These are phyloP conservation scores for Termitomyces bulborhizus DNA, from an alignment of 768 basidiomycete species.

Conservation along the genomic window DNA sequence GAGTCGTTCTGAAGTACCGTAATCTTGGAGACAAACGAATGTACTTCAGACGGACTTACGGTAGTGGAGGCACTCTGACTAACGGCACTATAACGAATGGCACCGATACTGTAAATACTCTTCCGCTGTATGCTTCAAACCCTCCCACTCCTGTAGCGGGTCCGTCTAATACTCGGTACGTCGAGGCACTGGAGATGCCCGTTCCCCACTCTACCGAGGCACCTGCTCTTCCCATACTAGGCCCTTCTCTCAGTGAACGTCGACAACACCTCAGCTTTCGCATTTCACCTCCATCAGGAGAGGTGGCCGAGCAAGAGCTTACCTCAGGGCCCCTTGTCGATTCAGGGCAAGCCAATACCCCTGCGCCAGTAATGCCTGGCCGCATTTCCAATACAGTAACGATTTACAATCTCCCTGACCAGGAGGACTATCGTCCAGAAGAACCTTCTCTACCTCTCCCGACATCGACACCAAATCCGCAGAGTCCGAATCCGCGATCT, in stretches of 20 bases:
- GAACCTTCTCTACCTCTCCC: constrained; percentile 7
- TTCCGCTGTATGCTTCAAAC: constrained; percentile 30
- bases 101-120: constrained; percentile 25
- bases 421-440: constrained; percentile 5
- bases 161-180: constrained; percentile 27
- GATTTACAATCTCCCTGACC: constrained; percentile 12
- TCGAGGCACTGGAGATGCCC: constrained; percentile 27
- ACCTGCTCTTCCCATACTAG: constrained; percentile 5
- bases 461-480: constrained; percentile 8
- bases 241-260: constrained; percentile 16
- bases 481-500: constrained; percentile 2
- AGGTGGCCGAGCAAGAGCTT: constrained; percentile 20
- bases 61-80: constrained; percentile 20
- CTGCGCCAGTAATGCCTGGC: not conserved
- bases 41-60: constrained; percentile 16
- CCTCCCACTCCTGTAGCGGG: constrained; percentile 29
- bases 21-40: constrained; percentile 17
- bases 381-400: constrained; percentile 13
- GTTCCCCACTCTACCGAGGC: constrained; percentile 16
- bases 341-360: constrained; percentile 9
- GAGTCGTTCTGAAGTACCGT: constrained; percentile 23
- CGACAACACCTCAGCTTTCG: constrained; percentile 23
- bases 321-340: constrained; percentile 15
- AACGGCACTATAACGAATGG: constrained; percentile 12
- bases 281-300: constrained; percentile 25